Evolutionary conservation across 2,329 filamentous ascomycete species (phyloP).

Genomic region (Pseudogymnoascus sp.): DNA sequence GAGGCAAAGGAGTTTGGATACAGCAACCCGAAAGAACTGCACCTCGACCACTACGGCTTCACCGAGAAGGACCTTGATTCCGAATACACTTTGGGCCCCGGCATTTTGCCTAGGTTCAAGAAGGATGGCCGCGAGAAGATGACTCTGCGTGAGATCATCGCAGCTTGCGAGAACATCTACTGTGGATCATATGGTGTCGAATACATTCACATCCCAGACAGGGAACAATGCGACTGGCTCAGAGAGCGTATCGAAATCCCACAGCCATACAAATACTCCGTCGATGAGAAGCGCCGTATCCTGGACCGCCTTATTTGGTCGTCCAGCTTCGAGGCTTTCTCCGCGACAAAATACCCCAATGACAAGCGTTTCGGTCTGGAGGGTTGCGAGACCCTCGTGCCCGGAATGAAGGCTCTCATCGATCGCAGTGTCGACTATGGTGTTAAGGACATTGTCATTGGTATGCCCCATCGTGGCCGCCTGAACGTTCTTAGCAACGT

Average conservation of each 20-base stretch:
- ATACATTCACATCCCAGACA: slow-evolving; percentile 97
- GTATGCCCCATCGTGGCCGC: slow-evolving; percentile 98
- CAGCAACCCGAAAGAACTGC: slow-evolving; percentile 82
- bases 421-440: slow-evolving; percentile 97
- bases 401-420: slow-evolving; percentile 98
- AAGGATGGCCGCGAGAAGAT: slow-evolving; percentile 85
- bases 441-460: slow-evolving; percentile 98
- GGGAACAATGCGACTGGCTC: slow-evolving; percentile 97
- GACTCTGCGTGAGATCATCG: slow-evolving; percentile 91
- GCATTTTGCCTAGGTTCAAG: slow-evolving; percentile 91
- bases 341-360: slow-evolving; percentile 96
- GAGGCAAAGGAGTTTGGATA: slow-evolving; percentile 78
- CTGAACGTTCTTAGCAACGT: slow-evolving; percentile 98
- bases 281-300: slow-evolving; percentile 96
- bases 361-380: slow-evolving; percentile 99
- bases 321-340: slow-evolving; percentile 92
- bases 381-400: slow-evolving; percentile 92
- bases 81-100: slow-evolving; percentile 85
- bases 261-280: slow-evolving; percentile 90
- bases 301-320: slow-evolving; percentile 97
- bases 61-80: slow-evolving; percentile 87
- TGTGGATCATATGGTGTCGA: slow-evolving; percentile 96
- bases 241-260: slow-evolving; percentile 91
- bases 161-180: slow-evolving; percentile 89
- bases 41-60: slow-evolving; percentile 90